These are phyloP conservation scores for Candida palmyrensis DNA, from an alignment of 805 yeast species.

Conservation along the genomic window DNA sequence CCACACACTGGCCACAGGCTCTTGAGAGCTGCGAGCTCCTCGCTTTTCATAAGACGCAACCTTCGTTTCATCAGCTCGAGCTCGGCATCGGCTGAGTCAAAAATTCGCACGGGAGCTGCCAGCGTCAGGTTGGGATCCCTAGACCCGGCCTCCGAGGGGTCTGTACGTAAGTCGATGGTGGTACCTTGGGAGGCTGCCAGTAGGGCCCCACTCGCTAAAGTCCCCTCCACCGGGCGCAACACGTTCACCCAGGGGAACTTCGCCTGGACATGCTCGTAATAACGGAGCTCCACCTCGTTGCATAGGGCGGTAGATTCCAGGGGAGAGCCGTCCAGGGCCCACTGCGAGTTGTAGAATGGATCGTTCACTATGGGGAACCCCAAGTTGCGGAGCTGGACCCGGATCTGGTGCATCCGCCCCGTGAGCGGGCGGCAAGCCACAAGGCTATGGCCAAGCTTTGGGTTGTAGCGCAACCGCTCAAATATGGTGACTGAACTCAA, in stretches of 20 bases:
- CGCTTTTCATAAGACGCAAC: too few relatives aligned
- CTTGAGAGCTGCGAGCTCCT: too few relatives aligned
- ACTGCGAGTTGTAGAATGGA: conserved; percentile 21
- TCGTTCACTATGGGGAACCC: conserved; percentile 92
- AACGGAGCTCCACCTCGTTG: conserved; percentile 16
- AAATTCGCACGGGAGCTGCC: too few relatives aligned
- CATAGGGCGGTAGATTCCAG: not conserved
- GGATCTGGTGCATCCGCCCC: conserved; percentile 54
- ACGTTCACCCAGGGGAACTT: conserved; percentile 11
- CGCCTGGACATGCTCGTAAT: conserved; percentile 17
- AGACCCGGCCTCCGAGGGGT: too few relatives aligned
- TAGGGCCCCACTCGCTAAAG: too few relatives aligned
- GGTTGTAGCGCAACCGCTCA: conserved; percentile 22
- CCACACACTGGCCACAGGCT: too few relatives aligned
- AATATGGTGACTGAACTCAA: conserved; percentile 30
- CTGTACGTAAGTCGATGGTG: too few relatives aligned
- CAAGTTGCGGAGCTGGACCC: conserved; percentile 48
- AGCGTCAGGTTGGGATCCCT: too few relatives aligned
- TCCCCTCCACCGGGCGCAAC: conserved; percentile 4
- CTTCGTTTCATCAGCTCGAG: too few relatives aligned
- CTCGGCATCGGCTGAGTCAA: too few relatives aligned
- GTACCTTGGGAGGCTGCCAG: too few relatives aligned
- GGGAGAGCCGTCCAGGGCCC: too few relatives aligned
- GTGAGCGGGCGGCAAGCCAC: conserved; percentile 47
- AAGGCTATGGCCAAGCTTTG: conserved; percentile 30